Base-by-base conservation (phyloP, 2,329 filamentous ascomycete genomes). In the Parastagonospora avenae region DNA sequence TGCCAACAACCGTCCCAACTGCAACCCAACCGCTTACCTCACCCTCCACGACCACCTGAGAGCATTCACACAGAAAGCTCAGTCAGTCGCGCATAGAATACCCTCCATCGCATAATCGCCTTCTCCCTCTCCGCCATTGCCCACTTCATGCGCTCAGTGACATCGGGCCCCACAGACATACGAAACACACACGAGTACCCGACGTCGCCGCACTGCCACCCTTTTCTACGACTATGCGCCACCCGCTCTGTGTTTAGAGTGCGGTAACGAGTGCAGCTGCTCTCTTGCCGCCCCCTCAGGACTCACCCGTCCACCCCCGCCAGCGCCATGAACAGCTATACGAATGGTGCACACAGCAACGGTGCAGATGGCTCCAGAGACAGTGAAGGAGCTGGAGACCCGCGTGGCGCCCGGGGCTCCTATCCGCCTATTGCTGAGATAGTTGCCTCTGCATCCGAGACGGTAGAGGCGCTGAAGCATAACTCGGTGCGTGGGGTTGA, bases 401-500 rank as follows among this genome's bases (percentile, higher is more conserved):
- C 61, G 12, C 63, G 55, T 39, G 55, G 54, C 28, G 19, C 66
- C 32, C 60, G 52, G 11, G 67, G 60, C 35, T 48, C 64, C 19
- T 63, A 60, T 38, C 69, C 71, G 4, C 75, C 79, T 55, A 76
- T 80, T 31, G 66, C 74, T 28, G 77, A 80, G 52, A 72, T 80
- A 16, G 63, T 74, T 48, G 72, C 69, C 24, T 68, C 71, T 24
- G 76, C 77, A 1, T 62, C 69, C 11, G 68, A 70, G 12, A 72
- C 68, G 42, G 71, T 72, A 4, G 61, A 70, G 36, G 59, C 59
- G 14, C 48, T 71, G 42, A 64, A 55, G 50, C 52, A 57, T 37
- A 53, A 63, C 28, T 60, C 72, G 51, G 72, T 75, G 66, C 36
- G 50, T 37, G 36, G 9, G 12, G 40, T 14, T 6, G 28, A 29